Evolutionary conservation across 805 yeast genomes (phyloP).

Genomic region (Candida nonsorbophila): DNA sequence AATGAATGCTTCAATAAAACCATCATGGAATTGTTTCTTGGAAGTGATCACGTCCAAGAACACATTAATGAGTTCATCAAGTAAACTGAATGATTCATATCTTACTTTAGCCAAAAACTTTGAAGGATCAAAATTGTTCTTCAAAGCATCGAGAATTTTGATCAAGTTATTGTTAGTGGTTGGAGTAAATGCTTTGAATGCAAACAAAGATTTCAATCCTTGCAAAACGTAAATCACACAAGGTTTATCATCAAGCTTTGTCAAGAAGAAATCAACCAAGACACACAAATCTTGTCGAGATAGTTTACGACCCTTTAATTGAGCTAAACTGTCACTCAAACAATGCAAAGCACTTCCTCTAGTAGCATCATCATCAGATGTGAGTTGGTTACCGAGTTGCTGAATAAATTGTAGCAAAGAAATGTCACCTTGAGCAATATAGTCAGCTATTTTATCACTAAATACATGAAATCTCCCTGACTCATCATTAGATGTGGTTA

Average conservation of each 20-base stretch:
- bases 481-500: slow-evolving; percentile 24
- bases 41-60: slow-evolving; percentile 13
- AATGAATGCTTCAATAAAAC: slow-evolving; percentile 53
- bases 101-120: slow-evolving; percentile 60
- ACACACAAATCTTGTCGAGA: slow-evolving; percentile 46
- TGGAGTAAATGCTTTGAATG: slow-evolving; percentile 44
- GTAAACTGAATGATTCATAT: slow-evolving; percentile 49
- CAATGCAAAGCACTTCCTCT: slow-evolving; percentile 45
- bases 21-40: slow-evolving; percentile 22
- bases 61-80: slow-evolving; percentile 28
- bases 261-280: slow-evolving; percentile 51
- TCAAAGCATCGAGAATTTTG: slow-evolving; percentile 31
- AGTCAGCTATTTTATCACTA: slow-evolving; percentile 16
- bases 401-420: slow-evolving; percentile 51
- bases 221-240: slow-evolving; percentile 47
- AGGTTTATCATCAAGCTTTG: slow-evolving; percentile 62
- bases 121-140: slow-evolving; percentile 46
- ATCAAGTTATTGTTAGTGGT: slow-evolving; percentile 21
- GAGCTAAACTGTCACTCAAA: slow-evolving; percentile 29
- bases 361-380: slow-evolving; percentile 50
- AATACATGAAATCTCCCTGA: slow-evolving; percentile 10
- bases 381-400: slow-evolving; percentile 55
- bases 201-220: slow-evolving; percentile 49
- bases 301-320: slow-evolving; percentile 18
- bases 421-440: slow-evolving; percentile 15